These are phyloP conservation scores for Aspergillus intermedius DNA, from an alignment of 2,329 filamentous ascomycete genomes.

Conservation along the genomic window DNA sequence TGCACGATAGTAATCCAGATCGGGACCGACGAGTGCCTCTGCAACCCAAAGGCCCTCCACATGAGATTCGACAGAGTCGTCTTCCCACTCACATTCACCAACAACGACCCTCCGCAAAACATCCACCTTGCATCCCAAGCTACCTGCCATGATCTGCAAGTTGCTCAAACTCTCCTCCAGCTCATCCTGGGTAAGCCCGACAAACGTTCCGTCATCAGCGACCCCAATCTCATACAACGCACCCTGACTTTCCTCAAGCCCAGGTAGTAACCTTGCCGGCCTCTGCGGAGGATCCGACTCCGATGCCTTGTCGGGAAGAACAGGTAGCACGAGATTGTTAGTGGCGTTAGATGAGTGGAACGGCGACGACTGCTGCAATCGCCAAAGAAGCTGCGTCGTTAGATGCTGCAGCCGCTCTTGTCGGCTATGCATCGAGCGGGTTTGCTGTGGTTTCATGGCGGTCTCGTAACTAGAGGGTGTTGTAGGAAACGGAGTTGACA, in stretches of 20 bases:
- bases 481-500: slow-evolving; percentile 14
- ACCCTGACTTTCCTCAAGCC: slow-evolving; percentile 85
- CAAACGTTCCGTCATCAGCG: slow-evolving; percentile 83
- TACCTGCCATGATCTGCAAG: slow-evolving; percentile 83
- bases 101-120: slow-evolving; percentile 76
- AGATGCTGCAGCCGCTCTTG: slow-evolving; percentile 83
- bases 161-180: slow-evolving; percentile 85
- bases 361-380: slow-evolving; percentile 87
- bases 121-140: slow-evolving; percentile 78
- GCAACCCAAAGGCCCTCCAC: slow-evolving; percentile 70
- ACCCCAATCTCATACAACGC: slow-evolving; percentile 96
- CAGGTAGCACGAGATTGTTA: slow-evolving; percentile 67
- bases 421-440: slow-evolving; percentile 60
- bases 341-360: slow-evolving; percentile 76
- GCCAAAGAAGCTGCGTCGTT: slow-evolving; percentile 91
- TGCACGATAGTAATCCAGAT: slow-evolving; percentile 44
- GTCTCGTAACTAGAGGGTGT: slow-evolving; percentile 25
- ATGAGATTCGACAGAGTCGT: slow-evolving; percentile 24
- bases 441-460: slow-evolving; percentile 31
- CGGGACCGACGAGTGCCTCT: slow-evolving; percentile 80
- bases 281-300: slow-evolving; percentile 53
- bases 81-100: slow-evolving; percentile 64
- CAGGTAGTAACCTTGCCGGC: slow-evolving; percentile 55
- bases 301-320: slow-evolving; percentile 58
- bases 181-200: slow-evolving; percentile 83